Evolutionary conservation across 2,329 filamentous ascomycete genomes (phyloP), one percentile per base, ranked within the genome.

Genomic region (Hymenotorrendiella dingleyae): DNA sequence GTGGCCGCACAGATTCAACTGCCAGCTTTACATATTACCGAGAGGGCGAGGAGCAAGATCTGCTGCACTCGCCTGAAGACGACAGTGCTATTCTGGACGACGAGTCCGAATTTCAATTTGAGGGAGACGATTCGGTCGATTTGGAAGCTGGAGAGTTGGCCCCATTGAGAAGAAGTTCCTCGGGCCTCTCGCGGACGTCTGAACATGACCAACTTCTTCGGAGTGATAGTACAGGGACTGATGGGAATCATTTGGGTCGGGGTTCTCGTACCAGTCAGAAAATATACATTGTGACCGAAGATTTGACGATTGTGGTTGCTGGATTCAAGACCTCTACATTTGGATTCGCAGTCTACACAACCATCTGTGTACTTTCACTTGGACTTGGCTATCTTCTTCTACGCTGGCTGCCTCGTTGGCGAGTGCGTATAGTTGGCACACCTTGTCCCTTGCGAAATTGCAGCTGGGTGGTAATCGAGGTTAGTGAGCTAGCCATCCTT

Each of bases 21-120:
- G 71, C 90, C 21, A 96, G 88, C 65, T 97, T 96, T 63, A 81
- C 88, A 1, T 96, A 88, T 65, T 94, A 93, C 60, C 83, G 87
- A 46, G 79, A 86, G 48, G 82, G 86, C 20, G 71, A 71, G 12
- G 71, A 78, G 11, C 72, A 78, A 10, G 72, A 80, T 49, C 66
- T 73, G 36, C 62, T 58, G 63, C 43, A 46, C 6, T 45, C 49
- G 8, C 54, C 54, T 40, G 67, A 68, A 37, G 58, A 68, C 43
- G 63, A 69, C 52, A 57, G 51, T 30, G 59, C 56, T 8, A 58
- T 65, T 29, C 42, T 65, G 9, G 65, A 66, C 44, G 66, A 67
- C n/a, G 67, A 67, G 50, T 55, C 52, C 2, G 58, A 57, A 21
- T 37, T 60, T 44, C 33, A 62, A 52, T 49, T 59, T 52, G 46